Evolutionary conservation across 331 rosid genomes (phyloP), one percentile per base, ranked within the genome.

Genomic region (Cydonia oblonga): DNA sequence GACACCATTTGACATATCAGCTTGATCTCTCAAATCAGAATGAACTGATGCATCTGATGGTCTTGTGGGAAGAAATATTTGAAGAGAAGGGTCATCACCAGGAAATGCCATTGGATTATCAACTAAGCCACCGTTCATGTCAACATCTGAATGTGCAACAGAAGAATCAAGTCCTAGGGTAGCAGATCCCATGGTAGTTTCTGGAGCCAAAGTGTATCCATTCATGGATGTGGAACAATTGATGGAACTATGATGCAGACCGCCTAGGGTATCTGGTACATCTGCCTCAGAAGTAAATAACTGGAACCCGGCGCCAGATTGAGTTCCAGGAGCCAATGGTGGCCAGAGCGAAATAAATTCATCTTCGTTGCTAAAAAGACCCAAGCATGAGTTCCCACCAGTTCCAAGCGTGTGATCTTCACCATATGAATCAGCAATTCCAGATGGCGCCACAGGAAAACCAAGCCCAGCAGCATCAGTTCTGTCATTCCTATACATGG

Each of bases 21-120:
- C 76, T 69, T 77, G 89, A 70, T 91, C 92, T 86, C 93, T 90
- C 77, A 87, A 78, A 79, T 91, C 87, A 69, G 89, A 82, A 74
- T 83, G 96, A 68, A 77, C 42, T 19, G 87, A 81, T 60, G 87
- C 86, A 76, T 83, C 96, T 12, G 84, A 85, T 25, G 97, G 97
- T 76, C 84, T 91, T 25, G 97, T 86, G 67, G 99, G 99, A 75
- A 95, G 99, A 88, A 95, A 95, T 46, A 95, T 89, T 82, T 95
- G 96, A 71, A 95, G 99, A 5, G 99, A 83, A 53, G 96, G 97
- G 79, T 95, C 99, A 35, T 91, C 89, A 72, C 91, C 88, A 52
- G 86, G 78, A 86, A 91, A 88, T 58, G 90, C 87, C 81, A 95
- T 78, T 19, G 96, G 90, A 80, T 91, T 88, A 78, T 90, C 96